These are phyloP conservation scores for Pharnaceum exiguum DNA, from an alignment of 148 eudicot genomes.

Conservation along the genomic window DNA sequence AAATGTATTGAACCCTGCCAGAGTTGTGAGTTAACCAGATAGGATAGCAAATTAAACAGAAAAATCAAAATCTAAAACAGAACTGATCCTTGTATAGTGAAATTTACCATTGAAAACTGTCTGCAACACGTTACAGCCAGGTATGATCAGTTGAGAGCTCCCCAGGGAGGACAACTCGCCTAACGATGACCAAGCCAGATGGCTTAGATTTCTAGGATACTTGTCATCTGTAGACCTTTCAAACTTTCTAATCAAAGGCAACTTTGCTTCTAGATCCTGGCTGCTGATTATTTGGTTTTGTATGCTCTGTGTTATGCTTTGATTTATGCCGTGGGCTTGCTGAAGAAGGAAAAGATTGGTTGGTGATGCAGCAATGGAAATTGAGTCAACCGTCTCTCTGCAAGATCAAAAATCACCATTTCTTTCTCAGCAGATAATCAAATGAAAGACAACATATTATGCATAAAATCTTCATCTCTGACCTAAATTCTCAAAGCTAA, in stretches of 20 bases:
- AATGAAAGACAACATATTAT: not conserved
- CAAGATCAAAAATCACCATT: slow-evolving; percentile 3
- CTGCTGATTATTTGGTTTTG: slow-evolving; percentile 14
- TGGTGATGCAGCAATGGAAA: slow-evolving; percentile 72
- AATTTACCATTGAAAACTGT: slow-evolving; percentile 30
- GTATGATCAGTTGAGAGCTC: too few relatives aligned
- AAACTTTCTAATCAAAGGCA: slow-evolving; percentile 39
- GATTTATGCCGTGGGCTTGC: slow-evolving; percentile 31
- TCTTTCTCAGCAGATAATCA: not conserved
- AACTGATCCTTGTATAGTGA: not conserved
- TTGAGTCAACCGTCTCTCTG: slow-evolving; percentile 67
- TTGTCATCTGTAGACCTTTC: slow-evolving; percentile 28
- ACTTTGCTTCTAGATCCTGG: slow-evolving; percentile 33
- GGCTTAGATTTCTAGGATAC: too few relatives aligned
- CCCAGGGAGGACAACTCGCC: too few relatives aligned
- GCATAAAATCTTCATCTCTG: too few relatives aligned
- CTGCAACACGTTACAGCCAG: too few relatives aligned
- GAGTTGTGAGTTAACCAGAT: not conserved
- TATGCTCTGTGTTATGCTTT: too few relatives aligned
- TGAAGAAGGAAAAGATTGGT: slow-evolving; percentile 34
- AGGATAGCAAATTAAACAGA: too few relatives aligned
- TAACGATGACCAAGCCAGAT: too few relatives aligned
- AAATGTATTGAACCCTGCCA: slow-evolving; percentile 72
- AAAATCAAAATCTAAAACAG: too few relatives aligned
- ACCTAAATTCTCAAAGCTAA: too few relatives aligned